Percentiles rank a stretch among this genome's conserved stretches.
Evolutionary conservation across 2,329 filamentous ascomycete genomes (phyloP).

Genomic region (Epichloe glyceriae): DNA sequence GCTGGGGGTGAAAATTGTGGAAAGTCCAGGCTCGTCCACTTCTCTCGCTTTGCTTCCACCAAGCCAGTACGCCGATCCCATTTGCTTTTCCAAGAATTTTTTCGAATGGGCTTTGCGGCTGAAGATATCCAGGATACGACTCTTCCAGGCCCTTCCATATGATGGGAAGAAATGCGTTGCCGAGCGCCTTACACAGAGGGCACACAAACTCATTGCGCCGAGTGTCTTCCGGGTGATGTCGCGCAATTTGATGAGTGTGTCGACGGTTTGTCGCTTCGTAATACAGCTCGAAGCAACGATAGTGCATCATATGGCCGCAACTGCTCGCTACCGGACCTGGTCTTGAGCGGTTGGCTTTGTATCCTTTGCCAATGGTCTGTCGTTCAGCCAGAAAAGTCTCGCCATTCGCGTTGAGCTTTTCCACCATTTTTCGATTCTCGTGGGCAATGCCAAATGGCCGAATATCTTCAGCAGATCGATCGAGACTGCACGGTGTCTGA

Average conservation of each 20-base stretch:
- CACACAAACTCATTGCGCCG: conserved; percentile 83
- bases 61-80: conserved; percentile 31
- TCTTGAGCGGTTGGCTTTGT: conserved; percentile 52
- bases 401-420: conserved; percentile 63
- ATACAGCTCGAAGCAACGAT: conserved; percentile 86
- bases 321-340: conserved; percentile 75
- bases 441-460: conserved; percentile 85
- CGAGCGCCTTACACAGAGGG: conserved; percentile 89
- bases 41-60: conserved; percentile 26
- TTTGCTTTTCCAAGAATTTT: conserved; percentile 52
- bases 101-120: conserved; percentile 46
- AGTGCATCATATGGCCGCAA: conserved; percentile 98
- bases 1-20: conserved; percentile 22
- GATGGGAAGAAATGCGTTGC: conserved; percentile 88
- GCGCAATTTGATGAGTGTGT: conserved; percentile 83
- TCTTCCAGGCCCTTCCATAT: conserved; percentile 91
- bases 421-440: conserved; percentile 67
- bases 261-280: conserved; percentile 70
- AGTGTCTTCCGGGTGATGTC: conserved; percentile 79
- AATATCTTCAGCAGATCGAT: conserved; percentile 68
- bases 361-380: conserved; percentile 80
- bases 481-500: conserved; percentile 66
- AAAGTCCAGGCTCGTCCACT: conserved; percentile 16
- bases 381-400: conserved; percentile 59
- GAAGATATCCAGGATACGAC: conserved; percentile 61